A percentile compares a stretch with the other conserved stretches of the same genome.
Conservation (phyloP, 1,139 yeast species). For the Suhomyces chickasaworum region DNA sequence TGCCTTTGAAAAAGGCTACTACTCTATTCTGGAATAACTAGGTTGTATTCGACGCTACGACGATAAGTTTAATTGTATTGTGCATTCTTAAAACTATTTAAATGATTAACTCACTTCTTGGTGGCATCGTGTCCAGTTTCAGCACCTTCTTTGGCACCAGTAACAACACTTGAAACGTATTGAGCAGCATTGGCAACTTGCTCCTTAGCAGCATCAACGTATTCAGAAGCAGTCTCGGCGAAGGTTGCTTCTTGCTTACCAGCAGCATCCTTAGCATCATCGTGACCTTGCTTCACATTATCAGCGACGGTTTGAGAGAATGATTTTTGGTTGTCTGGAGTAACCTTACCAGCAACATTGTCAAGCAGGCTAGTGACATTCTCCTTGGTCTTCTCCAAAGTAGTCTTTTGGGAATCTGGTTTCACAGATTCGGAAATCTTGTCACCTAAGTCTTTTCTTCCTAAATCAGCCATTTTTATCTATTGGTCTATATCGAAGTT, state of each 20-base stretch:
- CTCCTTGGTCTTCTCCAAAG: conserved; percentile 71
- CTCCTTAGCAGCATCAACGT: conserved; percentile 64
- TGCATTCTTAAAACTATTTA: background rate
- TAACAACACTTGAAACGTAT: conserved; percentile 57
- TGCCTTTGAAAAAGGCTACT: too few species aligned
- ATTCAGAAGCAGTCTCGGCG: conserved; percentile 60
- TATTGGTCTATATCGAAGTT: background rate
- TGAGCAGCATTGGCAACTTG: conserved; percentile 62
- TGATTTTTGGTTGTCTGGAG: conserved; percentile 72
- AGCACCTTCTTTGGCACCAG: conserved; percentile 65
- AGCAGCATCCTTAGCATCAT: conserved; percentile 37
- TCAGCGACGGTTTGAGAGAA: conserved; percentile 68
- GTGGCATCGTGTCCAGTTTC: conserved; percentile 45
- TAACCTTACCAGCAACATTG: conserved; percentile 56
- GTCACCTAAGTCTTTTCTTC: conserved; percentile 74
- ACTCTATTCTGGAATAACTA: background rate
- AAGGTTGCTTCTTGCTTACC: conserved; percentile 36
- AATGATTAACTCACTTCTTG: conserved; percentile 24
- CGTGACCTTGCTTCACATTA: conserved; percentile 41
- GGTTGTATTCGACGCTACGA: too few species aligned
- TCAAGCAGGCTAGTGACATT: conserved; percentile 64
- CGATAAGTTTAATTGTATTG: background rate
- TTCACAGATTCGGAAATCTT: conserved; percentile 67
- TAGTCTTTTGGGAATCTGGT: conserved; percentile 72
- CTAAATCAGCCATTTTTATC: conserved; percentile 64